Conservation (phyloP, 306 rosid species). For the Acacia acuminata region DNA sequence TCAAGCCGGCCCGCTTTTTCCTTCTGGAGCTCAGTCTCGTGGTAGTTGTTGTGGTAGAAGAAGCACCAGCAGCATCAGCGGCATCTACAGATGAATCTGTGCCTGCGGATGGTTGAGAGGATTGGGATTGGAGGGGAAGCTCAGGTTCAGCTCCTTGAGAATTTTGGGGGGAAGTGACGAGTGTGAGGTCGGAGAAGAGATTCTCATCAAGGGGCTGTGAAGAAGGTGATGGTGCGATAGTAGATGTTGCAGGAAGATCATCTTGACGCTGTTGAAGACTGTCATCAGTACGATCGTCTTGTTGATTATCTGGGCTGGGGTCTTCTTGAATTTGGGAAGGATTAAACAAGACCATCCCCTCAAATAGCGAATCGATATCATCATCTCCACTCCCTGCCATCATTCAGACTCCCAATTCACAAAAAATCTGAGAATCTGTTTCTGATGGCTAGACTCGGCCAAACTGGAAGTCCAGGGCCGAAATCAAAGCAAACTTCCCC, state of each 20-base stretch:
- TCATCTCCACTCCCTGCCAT: slow-evolving; percentile 41
- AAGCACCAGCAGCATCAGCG: slow-evolving; percentile 9
- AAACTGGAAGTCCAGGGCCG: not conserved
- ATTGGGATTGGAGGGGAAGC: slow-evolving; percentile 26
- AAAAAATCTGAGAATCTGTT: not conserved
- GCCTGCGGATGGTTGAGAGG: not conserved
- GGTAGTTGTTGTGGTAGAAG: slow-evolving; percentile 1
- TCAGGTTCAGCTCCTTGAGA: slow-evolving; percentile 26
- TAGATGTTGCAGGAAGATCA: slow-evolving; percentile 25
- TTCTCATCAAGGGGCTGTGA: slow-evolving; percentile 78
- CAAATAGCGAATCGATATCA: slow-evolving; percentile 76
- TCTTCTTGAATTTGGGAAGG: slow-evolving; percentile 41
- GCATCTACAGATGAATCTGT: not conserved
- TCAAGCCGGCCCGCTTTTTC: slow-evolving; percentile 68
- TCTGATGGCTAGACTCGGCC: not conserved
- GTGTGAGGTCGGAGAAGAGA: slow-evolving; percentile 80
- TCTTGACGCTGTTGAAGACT: slow-evolving; percentile 10
- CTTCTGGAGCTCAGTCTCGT: slow-evolving; percentile 50
- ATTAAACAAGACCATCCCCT: slow-evolving; percentile 74
- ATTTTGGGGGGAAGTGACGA: slow-evolving; percentile 41
- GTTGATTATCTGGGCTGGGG: slow-evolving; percentile 21
- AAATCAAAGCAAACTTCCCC: not conserved
- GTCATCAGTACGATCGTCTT: slow-evolving; percentile 21
- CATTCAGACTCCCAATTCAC: slow-evolving; percentile 5
- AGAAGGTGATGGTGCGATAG: slow-evolving; percentile 22